These are phyloP conservation scores for Lenwebbia sp. DNA, from an alignment of 345 rosid genomes.

Conservation along the genomic window DNA sequence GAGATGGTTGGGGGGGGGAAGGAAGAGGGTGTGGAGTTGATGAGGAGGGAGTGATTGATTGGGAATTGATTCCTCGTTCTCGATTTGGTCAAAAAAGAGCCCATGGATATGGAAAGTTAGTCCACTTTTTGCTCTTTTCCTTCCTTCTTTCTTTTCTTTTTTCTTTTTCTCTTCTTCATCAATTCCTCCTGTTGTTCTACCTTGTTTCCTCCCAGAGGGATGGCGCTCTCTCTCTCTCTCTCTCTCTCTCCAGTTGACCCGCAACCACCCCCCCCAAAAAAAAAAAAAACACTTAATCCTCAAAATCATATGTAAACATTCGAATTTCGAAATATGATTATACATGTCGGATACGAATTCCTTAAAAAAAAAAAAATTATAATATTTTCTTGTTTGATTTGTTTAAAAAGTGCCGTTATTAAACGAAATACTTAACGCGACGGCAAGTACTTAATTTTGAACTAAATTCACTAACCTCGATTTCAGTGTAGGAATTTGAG, in stretches of 20 bases:
- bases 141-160: neutral
- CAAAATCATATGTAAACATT: neutral
- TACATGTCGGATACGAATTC: neutral
- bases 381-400: neutral
- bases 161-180: neutral
- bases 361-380: neutral
- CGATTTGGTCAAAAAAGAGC: constrained; percentile 14
- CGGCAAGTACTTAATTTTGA: neutral
- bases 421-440: too few species aligned
- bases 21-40: neutral
- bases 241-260: neutral
- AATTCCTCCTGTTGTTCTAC: neutral
- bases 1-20: neutral
- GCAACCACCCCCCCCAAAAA: too few species aligned
- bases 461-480: fast-evolving
- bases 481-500: fast-evolving
- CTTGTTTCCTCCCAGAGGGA: neutral
- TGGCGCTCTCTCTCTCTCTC: neutral
- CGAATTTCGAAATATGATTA: neutral
- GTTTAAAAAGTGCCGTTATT: too few species aligned
- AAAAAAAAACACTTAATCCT: neutral
- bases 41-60: neutral
- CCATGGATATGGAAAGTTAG: neutral
- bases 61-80: constrained; percentile 8
- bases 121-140: neutral